Conservation (phyloP, 306 rosid species). For the Prunus kanzakura region DNA sequence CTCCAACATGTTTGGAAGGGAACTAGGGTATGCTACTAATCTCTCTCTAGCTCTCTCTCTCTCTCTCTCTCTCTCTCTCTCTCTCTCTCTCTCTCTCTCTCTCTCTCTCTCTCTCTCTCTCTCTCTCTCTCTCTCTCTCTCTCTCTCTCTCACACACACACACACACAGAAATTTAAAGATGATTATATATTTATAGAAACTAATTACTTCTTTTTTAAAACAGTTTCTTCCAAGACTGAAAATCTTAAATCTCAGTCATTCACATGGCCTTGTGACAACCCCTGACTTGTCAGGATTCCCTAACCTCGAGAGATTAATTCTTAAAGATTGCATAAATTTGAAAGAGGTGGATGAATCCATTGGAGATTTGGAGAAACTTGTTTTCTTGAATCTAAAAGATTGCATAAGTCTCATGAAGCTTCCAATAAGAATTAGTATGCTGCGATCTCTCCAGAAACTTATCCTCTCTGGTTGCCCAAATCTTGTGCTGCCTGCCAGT, state of each 20-base stretch:
- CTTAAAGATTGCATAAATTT: constrained; percentile 8
- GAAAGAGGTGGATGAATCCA: neutral
- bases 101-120: neutral
- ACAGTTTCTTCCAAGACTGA: neutral
- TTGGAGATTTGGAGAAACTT: constrained; percentile 6
- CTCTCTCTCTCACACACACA: neutral
- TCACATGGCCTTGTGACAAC: neutral
- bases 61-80: neutral
- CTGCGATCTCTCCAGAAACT: neutral
- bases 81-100: too few relatives aligned
- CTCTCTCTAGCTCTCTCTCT: too few relatives aligned
- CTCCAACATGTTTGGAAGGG: neutral
- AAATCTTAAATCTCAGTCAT: constrained; percentile 8
- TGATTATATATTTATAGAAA: neutral
- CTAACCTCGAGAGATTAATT: neutral
- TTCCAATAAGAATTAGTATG: neutral
- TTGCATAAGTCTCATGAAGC: neutral
- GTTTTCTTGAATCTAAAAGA: neutral
- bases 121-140: neutral
- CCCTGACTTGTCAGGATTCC: neutral
- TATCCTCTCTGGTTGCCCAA: constrained; percentile 9
- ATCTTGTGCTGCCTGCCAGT: neutral
- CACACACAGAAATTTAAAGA: neutral
- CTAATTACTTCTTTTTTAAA: neutral
- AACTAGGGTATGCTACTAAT: neutral